These are phyloP conservation scores for Albophoma yamanashiensis DNA, from an alignment of 2,329 filamentous ascomycete species.

Conservation along the genomic window DNA sequence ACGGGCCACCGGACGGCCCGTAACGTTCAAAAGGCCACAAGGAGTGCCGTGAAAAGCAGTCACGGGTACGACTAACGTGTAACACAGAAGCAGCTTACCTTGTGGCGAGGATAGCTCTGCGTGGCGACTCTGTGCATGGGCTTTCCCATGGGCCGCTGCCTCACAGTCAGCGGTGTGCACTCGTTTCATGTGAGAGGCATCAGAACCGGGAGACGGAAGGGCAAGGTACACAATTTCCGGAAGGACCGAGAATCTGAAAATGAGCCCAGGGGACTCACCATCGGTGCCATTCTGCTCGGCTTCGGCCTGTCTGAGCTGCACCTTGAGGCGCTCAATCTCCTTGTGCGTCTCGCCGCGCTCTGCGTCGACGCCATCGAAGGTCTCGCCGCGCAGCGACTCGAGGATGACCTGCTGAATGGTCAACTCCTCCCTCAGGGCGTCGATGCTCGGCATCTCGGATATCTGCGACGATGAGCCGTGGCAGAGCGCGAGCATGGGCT, in stretches of 20 bases:
- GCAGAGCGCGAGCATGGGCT: constrained; percentile 1
- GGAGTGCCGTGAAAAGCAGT: not conserved
- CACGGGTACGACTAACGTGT: not conserved
- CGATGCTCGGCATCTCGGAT: constrained; percentile 9
- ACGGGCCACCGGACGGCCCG: not conserved
- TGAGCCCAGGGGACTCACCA: not conserved
- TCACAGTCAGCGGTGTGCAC: not conserved
- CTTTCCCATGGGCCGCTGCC: not conserved
- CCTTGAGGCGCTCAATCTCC: constrained; percentile 21
- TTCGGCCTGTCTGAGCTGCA: constrained; percentile 9
- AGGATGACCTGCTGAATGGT: constrained; percentile 31
- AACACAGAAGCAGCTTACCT: not conserved
- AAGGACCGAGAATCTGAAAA: not conserved
- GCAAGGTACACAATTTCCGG: not conserved
- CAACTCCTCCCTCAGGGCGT: constrained; percentile 28
- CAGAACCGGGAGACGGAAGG: not conserved
- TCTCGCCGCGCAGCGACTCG: constrained; percentile 22
- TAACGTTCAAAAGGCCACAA: not conserved
- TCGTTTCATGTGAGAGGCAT: not conserved
- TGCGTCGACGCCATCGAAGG: constrained; percentile 17
- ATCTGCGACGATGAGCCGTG: constrained; percentile 7
- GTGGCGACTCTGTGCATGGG: not conserved
- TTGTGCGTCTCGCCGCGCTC: constrained; percentile 14
- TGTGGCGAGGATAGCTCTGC: not conserved
- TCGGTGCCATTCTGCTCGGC: not conserved